Evolutionary conservation across 140 eudicot genomes (phyloP).

Genomic region (Cichorium intybus): DNA sequence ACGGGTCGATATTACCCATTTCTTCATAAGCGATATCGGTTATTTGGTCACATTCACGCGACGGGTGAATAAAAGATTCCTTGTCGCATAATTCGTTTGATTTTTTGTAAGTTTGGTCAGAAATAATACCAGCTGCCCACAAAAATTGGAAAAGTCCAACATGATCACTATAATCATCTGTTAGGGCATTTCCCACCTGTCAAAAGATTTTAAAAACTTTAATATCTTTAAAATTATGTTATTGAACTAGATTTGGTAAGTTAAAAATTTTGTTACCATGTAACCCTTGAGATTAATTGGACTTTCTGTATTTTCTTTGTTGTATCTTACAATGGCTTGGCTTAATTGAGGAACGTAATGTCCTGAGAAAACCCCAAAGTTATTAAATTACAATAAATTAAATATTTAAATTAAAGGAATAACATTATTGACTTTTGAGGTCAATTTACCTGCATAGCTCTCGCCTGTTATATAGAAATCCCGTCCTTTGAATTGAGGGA

Average conservation of each 20-base stretch:
- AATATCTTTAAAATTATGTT: background rate
- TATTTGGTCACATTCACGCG: constrained; percentile 46
- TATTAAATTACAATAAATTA: constrained; percentile 15
- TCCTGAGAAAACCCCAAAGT: constrained; percentile 40
- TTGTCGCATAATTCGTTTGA: constrained; percentile 54
- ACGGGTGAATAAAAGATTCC: constrained; percentile 59
- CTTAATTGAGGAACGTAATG: constrained; percentile 96
- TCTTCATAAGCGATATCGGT: constrained; percentile 55
- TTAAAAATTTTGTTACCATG: constrained; percentile 60
- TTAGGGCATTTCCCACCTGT: constrained; percentile 93
- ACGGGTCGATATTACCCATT: constrained; percentile 81
- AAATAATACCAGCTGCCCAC: constrained; percentile 90
- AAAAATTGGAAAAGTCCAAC: constrained; percentile 77
- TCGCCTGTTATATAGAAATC: constrained; percentile 86
- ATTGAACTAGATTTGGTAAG: background rate
- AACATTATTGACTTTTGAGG: background rate
- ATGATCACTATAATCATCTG: constrained; percentile 76
- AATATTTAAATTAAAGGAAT: background rate
- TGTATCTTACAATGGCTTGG: constrained; percentile 84
- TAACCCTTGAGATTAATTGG: constrained; percentile 80
- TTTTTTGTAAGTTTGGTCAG: constrained; percentile 84
- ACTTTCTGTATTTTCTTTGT: constrained; percentile 35
- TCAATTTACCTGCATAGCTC: constrained; percentile 79
- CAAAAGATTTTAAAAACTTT: background rate
- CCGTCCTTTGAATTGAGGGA: constrained; percentile 88